Evolutionary conservation across 2,329 filamentous ascomycete species (phyloP).

Genomic region (Fusarium sp.): DNA sequence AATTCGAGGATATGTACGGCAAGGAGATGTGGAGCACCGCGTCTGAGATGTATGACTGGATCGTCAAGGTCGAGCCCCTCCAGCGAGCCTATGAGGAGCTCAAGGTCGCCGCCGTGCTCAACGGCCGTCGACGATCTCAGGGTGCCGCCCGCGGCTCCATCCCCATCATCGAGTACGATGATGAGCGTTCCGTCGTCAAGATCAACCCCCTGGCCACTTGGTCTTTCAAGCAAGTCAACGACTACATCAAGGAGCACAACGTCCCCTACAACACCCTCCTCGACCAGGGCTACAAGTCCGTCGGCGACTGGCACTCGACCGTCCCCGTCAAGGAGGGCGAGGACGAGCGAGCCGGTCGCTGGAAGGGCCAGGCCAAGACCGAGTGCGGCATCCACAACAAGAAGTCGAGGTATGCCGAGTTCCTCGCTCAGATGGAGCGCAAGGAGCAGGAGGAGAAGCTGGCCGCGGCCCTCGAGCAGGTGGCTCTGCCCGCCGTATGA

Average conservation of each 20-base stretch:
- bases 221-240: conserved; percentile 87
- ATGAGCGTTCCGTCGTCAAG: conserved; percentile 89
- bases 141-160: conserved; percentile 90
- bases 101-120: conserved; percentile 87
- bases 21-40: conserved; percentile 83
- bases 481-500: conserved; percentile 41
- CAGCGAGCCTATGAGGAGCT: conserved; percentile 89
- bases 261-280: conserved; percentile 95
- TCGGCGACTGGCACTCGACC: conserved; percentile 98
- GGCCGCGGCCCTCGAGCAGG: conserved; percentile 43
- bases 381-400: conserved; percentile 99
- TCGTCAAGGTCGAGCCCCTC: conserved; percentile 96
- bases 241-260: conserved; percentile 83
- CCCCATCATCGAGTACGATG: conserved; percentile 89
- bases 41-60: conserved; percentile 91
- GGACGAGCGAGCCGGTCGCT: conserved; percentile 93
- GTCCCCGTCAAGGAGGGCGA: conserved; percentile 88
- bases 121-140: conserved; percentile 88
- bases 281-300: conserved; percentile 94
- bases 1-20: conserved; percentile 86
- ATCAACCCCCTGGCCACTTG: conserved; percentile 97
- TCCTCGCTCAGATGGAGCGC: conserved; percentile 74
- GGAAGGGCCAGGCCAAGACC: conserved; percentile 95
- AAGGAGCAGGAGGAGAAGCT: conserved; percentile 64
- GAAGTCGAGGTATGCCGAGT: conserved; percentile 89